Evolutionary conservation across 2,329 filamentous ascomycete genomes (phyloP), one percentile per base, ranked within the genome.

Genomic region (Fusarium duplospermum): DNA sequence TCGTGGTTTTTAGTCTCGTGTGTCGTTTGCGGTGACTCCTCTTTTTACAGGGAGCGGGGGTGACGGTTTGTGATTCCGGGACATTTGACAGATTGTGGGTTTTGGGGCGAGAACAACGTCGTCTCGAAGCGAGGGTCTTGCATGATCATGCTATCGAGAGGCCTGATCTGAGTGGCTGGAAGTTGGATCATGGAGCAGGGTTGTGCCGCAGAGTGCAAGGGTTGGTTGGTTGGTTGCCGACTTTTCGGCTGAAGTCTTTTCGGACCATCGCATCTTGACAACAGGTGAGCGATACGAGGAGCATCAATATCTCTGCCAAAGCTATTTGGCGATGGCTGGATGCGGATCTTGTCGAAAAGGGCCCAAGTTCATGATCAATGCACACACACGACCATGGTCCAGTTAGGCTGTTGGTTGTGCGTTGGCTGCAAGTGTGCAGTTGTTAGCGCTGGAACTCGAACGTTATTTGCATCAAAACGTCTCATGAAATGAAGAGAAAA

Each of bases 91-190:
- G 27, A 52, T 52, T 31, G 47, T 31, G 18, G 27, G 24, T 52
- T 52, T 52, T 52, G 47, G 47, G 24, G 24, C 47, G 1, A 52
- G 16, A 52, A n/a, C 27, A 52, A 50, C 14, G 4, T 52, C 9
- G 3, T 52, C 47, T 31, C 47, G 47, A 52, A 52, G 47, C 47
- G 47, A 52, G 27, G 47, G 47, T n/a, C 45, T 50, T 29, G 45
- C 45, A 50, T 29, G 45, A 29, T 50, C 45, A 52, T 52, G 47
- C 7, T 52, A 52, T 31, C 45, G 9, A 27, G 4, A 50, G 45
- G 18, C 6, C 10, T 13, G 11, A 29, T 8, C 27, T 52, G 10
- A 52, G 47, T 52, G 47, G 47, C 27, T 29, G 47, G 27, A 52
- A 14, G 10, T 20, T 10, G 24, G 14, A 27, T 50, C 5, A 16